A percentile compares a stretch with the other conserved stretches of the same genome.
These are phyloP conservation scores for Rauvolfia tetraphylla DNA, from an alignment of 257 asterid genomes.

Conservation along the genomic window DNA sequence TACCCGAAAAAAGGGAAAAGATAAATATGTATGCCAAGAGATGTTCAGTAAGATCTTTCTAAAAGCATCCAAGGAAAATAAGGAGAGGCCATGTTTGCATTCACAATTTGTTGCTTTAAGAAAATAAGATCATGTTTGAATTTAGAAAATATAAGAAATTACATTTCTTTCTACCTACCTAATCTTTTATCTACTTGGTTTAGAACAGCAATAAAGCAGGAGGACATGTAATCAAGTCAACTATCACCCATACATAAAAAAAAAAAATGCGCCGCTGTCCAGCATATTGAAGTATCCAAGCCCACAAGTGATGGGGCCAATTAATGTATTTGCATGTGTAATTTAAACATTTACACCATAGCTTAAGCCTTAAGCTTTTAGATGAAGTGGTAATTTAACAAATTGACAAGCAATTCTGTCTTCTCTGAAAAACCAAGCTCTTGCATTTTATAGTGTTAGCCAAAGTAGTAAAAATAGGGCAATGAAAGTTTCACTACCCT, in stretches of 20 bases:
- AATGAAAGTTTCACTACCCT: not conserved
- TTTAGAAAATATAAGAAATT: not conserved
- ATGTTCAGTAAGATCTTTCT: not conserved
- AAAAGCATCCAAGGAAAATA: not conserved
- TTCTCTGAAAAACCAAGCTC: not conserved
- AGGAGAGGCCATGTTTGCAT: not conserved
- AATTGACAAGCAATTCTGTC: not conserved
- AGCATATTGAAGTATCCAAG: not conserved
- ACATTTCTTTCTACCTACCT: not conserved
- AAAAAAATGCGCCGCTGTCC: not conserved
- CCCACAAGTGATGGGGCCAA: not conserved
- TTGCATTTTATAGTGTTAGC: not conserved
- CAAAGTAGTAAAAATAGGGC: not conserved
- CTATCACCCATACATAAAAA: not conserved
- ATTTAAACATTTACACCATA: not conserved
- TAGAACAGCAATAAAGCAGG: not conserved
- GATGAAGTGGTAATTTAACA: not conserved
- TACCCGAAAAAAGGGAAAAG: slow-evolving; percentile 17
- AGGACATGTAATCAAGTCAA: not conserved
- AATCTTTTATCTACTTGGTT: not conserved
- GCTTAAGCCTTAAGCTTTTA: not conserved
- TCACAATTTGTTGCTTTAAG: not conserved
- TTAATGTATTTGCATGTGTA: not conserved
- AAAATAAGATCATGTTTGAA: not conserved
- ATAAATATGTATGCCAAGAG: not conserved